Evolutionary conservation across 2,329 filamentous ascomycete species (phyloP).

Genomic region (Aureobasidium sp.): DNA sequence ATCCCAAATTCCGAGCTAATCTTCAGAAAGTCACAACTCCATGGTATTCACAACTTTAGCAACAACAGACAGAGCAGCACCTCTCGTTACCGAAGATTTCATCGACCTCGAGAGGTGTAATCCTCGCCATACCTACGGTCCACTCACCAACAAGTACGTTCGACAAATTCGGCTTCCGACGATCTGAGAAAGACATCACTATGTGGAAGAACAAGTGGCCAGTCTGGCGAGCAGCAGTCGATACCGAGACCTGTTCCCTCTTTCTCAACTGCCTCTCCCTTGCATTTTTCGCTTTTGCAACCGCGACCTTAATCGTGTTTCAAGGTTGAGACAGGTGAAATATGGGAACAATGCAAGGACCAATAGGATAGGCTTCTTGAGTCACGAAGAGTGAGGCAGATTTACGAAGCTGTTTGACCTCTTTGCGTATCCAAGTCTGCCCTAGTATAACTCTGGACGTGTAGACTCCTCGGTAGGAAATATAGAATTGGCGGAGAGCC

Average conservation of each 20-base stretch:
- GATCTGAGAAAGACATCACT: neutral
- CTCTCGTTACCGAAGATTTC: neutral
- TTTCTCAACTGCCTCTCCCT: slow-evolving; percentile 1
- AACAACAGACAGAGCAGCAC: neutral
- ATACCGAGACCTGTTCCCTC: neutral
- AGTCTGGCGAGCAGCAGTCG: slow-evolving; percentile 5
- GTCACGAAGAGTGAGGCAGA: neutral
- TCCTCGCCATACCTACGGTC: neutral
- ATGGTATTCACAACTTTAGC: neutral
- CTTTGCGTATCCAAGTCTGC: too few relatives aligned
- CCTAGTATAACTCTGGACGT: too few relatives aligned
- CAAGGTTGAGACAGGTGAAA: neutral
- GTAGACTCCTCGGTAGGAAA: too few relatives aligned
- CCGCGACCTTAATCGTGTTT: neutral
- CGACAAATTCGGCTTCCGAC: neutral
- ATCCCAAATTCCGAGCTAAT: neutral
- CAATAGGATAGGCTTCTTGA: neutral
- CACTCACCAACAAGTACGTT: neutral
- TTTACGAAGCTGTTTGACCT: too few relatives aligned
- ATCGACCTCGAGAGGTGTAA: neutral
- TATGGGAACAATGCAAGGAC: neutral
- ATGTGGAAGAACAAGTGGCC: neutral
- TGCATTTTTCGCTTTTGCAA: neutral
- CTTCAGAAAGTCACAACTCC: neutral
- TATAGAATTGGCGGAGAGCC: too few relatives aligned